phyloP scores from a whole-genome alignment of 2,329 filamentous ascomycete species.

The Xylaria sp. region DNA sequence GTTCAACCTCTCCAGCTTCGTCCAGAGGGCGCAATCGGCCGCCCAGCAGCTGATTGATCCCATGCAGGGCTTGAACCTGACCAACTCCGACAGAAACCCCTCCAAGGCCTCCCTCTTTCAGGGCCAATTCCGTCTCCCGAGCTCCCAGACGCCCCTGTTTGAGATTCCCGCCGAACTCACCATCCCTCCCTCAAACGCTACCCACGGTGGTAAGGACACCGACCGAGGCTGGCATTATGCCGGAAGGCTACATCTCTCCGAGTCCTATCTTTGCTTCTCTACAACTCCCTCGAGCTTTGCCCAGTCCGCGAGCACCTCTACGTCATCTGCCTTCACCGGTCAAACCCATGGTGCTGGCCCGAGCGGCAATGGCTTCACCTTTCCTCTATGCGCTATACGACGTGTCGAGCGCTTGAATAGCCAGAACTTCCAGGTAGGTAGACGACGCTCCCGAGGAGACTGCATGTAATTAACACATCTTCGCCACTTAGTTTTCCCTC shows the following conservation, averaged over 20 bases:
- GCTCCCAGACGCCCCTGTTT: slow-evolving; percentile 90
- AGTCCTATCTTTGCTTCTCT: slow-evolving; percentile 95
- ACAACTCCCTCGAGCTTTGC: slow-evolving; percentile 90
- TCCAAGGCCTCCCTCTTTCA: slow-evolving; percentile 94
- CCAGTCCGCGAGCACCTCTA: slow-evolving; percentile 79
- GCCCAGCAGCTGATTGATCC: slow-evolving; percentile 94
- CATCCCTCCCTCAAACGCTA: slow-evolving; percentile 77
- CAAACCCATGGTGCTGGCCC: slow-evolving; percentile 94
- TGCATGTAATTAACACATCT: slow-evolving; percentile 21
- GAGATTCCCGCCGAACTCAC: slow-evolving; percentile 97
- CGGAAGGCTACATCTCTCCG: slow-evolving; percentile 92
- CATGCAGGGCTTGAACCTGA: slow-evolving; percentile 77
- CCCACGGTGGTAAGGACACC: slow-evolving; percentile 75
- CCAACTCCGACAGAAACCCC: slow-evolving; percentile 80
- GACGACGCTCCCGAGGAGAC: not conserved
- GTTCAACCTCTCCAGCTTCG: slow-evolving; percentile 78
- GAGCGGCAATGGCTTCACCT: slow-evolving; percentile 93
- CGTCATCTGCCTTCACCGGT: slow-evolving; percentile 86
- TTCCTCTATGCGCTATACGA: slow-evolving; percentile 90
- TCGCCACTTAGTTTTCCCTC: slow-evolving; percentile 79
- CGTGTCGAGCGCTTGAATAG: slow-evolving; percentile 93
- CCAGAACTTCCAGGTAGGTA: slow-evolving; percentile 77
- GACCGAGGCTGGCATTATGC: slow-evolving; percentile 87
- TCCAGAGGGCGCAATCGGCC: slow-evolving; percentile 78
- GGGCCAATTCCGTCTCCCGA: slow-evolving; percentile 93